A percentile compares a stretch with the other conserved stretches of the same genome.
phyloP scores from a whole-genome alignment of 177 flowering plant species.

The Telopea speciosissima region DNA sequence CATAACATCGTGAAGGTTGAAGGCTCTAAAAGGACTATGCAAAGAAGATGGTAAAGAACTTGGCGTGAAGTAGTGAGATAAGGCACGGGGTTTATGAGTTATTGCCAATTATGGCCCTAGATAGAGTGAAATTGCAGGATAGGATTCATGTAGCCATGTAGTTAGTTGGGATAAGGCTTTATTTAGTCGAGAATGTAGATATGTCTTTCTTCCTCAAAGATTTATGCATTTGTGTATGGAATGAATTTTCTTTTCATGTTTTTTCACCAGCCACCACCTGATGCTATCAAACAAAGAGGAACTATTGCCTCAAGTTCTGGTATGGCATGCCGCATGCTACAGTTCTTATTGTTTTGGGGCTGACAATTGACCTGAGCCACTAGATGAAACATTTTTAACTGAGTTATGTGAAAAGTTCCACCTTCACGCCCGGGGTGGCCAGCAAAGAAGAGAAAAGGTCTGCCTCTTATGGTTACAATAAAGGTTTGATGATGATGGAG shows the following conservation, averaged over 20 bases:
- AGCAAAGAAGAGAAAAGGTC: neutral
- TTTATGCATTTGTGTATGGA: neutral
- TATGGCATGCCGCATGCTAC: neutral
- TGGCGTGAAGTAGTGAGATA: no score
- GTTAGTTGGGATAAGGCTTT: no score
- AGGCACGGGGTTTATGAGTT: no score
- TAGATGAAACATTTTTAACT: neutral
- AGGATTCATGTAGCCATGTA: no score
- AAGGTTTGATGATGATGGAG: neutral
- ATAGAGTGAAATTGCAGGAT: no score
- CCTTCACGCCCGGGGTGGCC: neutral
- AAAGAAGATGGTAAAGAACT: no score
- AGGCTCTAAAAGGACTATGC: no score
- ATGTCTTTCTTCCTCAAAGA: neutral
- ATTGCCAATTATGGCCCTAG: no score
- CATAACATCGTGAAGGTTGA: no score
- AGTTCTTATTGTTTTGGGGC: neutral
- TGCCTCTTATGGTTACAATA: no score
- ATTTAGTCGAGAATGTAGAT: no score
- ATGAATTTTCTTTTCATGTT: neutral
- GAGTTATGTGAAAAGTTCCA: neutral
- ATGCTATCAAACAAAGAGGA: neutral
- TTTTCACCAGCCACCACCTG: no score
- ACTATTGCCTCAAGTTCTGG: neutral
- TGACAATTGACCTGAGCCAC: neutral